phyloP scores from a whole-genome alignment of 2,329 filamentous ascomycete species.

The Trichoderma cornu-damae region DNA sequence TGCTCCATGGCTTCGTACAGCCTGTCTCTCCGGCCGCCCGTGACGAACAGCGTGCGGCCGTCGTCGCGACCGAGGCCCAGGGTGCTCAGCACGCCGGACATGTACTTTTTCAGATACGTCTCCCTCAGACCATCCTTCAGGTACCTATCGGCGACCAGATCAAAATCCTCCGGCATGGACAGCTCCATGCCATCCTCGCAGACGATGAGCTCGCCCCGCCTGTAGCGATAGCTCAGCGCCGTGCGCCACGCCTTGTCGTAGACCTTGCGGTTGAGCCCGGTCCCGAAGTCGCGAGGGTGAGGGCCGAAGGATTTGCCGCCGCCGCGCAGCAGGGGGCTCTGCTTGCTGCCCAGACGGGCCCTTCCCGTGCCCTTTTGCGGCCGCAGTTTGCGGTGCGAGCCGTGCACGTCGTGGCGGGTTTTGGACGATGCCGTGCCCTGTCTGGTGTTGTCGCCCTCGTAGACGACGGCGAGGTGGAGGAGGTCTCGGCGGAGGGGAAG shows the following conservation, averaged over 20 bases:
- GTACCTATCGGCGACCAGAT: constrained; percentile 37
- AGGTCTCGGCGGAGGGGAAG: constrained; percentile 87
- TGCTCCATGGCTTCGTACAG: constrained; percentile 63
- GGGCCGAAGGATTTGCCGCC: constrained; percentile 91
- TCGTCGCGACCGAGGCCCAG: constrained; percentile 64
- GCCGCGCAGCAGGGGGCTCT: constrained; percentile 75
- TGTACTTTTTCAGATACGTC: constrained; percentile 57
- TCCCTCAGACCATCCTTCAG: constrained; percentile 47
- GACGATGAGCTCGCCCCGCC: constrained; percentile 79
- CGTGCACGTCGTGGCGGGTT: constrained; percentile 76
- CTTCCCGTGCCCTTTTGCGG: constrained; percentile 81
- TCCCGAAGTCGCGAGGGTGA: constrained; percentile 84
- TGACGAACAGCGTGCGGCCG: constrained; percentile 73
- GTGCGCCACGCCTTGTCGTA: constrained; percentile 96
- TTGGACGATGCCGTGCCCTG: constrained; percentile 82
- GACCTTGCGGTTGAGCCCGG: constrained; percentile 76
- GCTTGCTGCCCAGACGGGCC: constrained; percentile 74
- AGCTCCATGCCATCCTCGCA: constrained; percentile 75
- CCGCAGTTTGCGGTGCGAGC: constrained; percentile 74
- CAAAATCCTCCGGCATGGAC: constrained; percentile 47
- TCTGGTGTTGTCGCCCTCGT: constrained; percentile 83
- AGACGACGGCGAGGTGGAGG: constrained; percentile 85
- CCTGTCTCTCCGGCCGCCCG: constrained; percentile 53
- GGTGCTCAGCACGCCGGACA: constrained; percentile 61
- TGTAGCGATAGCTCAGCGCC: constrained; percentile 85